Conservation (phyloP, 2,329 filamentous ascomycete species). For the Monosporascus sp. region DNA sequence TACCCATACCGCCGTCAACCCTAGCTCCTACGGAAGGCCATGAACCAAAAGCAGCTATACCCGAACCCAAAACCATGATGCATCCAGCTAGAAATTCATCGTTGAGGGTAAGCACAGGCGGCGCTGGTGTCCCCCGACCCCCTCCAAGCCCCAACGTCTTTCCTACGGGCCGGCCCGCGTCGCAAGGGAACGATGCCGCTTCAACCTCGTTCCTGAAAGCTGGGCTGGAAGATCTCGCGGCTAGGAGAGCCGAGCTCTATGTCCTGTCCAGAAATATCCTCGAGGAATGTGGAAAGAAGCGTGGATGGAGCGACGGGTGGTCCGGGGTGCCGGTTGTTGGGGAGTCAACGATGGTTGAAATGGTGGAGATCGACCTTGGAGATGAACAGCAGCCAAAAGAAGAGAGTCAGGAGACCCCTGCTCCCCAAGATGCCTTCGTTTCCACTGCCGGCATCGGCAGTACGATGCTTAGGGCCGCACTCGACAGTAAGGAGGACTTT, state of each 20-base stretch:
- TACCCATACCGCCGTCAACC: slow-evolving; percentile 60
- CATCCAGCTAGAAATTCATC: slow-evolving; percentile 62
- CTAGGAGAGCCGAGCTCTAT: slow-evolving; percentile 75
- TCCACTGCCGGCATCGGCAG: slow-evolving; percentile 46
- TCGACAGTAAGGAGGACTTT: slow-evolving; percentile 59
- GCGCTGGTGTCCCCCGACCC: slow-evolving; percentile 22
- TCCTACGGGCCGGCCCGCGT: slow-evolving; percentile 35
- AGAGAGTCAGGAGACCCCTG: slow-evolving; percentile 13
- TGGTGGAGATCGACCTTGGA: slow-evolving; percentile 55
- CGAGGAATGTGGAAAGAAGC: slow-evolving; percentile 64
- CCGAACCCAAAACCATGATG: slow-evolving; percentile 66
- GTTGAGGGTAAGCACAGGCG: slow-evolving; percentile 37
- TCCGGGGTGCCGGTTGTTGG: slow-evolving; percentile 48
- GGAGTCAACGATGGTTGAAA: slow-evolving; percentile 36
- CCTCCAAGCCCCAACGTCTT: slow-evolving; percentile 49
- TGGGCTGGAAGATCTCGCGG: slow-evolving; percentile 77
- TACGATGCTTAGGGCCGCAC: slow-evolving; percentile 53
- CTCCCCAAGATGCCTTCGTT: slow-evolving; percentile 6
- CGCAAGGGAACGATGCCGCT: slow-evolving; percentile 33
- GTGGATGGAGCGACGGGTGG: slow-evolving; percentile 77
- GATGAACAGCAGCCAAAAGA: slow-evolving; percentile 32
- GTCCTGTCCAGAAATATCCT: slow-evolving; percentile 74
- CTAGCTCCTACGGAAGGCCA: slow-evolving; percentile 40
- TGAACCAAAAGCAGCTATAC: slow-evolving; percentile 57
- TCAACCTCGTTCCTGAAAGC: slow-evolving; percentile 48